Evolutionary conservation across 78 protist genomes (phyloP).

Genomic region (Parvularia atlantis): DNA sequence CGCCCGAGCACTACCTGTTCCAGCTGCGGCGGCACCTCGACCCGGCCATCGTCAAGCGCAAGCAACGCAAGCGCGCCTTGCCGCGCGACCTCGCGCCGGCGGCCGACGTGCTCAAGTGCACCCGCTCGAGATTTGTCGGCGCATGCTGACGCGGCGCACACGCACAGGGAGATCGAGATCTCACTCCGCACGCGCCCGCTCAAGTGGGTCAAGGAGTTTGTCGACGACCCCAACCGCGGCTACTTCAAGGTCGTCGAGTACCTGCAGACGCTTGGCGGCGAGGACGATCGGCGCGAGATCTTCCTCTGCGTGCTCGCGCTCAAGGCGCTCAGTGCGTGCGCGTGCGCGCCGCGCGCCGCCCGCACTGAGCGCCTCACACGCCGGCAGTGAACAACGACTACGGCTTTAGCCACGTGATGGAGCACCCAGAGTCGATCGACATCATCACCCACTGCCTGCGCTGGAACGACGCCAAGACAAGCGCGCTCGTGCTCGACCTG

Average conservation of each 20-base stretch:
- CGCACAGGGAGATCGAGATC: not conserved
- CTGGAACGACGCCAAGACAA: not conserved
- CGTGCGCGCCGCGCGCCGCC: not conserved
- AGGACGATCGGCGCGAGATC: not conserved
- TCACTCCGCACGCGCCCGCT: not conserved
- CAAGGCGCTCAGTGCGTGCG: not conserved
- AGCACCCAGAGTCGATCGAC: not conserved
- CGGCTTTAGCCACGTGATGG: not conserved
- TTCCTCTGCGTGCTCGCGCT: not conserved
- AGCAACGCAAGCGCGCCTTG: not conserved
- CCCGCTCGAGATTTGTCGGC: not conserved
- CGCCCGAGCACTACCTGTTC: no score
- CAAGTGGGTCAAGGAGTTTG: not conserved
- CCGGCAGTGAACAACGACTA: not conserved
- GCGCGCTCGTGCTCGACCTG: not conserved
- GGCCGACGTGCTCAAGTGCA: not conserved
- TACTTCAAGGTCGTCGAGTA: not conserved
- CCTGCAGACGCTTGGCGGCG: not conserved
- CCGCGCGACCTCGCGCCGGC: not conserved
- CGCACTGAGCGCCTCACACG: not conserved
- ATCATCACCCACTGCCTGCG: not conserved
- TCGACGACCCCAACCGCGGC: not conserved
- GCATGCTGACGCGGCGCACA: not conserved
- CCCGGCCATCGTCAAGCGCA: no score
- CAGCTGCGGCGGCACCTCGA: no score